Evolutionary conservation across 2,329 filamentous ascomycete species (phyloP).

Genomic region (Fusarium irregulare): DNA sequence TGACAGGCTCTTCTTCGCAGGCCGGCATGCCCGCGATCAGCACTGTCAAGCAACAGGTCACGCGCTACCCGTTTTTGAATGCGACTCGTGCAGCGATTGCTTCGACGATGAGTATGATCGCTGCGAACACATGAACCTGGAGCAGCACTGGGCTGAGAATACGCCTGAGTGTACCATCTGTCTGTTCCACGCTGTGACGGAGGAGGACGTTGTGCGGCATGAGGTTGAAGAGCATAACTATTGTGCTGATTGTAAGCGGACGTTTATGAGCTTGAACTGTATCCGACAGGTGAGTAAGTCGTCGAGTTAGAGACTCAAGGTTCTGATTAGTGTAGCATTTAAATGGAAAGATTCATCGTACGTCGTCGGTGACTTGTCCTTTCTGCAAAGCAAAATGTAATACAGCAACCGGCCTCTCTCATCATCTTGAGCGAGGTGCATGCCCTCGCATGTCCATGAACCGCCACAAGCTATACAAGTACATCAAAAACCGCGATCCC

Average conservation of each 20-base stretch:
- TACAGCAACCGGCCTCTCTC: slow-evolving; percentile 64
- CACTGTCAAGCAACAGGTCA: slow-evolving; percentile 48
- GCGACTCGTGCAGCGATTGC: slow-evolving; percentile 43
- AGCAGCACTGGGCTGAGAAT: slow-evolving; percentile 43
- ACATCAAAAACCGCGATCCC: slow-evolving; percentile 60
- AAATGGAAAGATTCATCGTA: slow-evolving; percentile 60
- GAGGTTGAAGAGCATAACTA: slow-evolving; percentile 48
- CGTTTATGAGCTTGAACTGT: slow-evolving; percentile 47
- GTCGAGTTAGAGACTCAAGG: accelerated
- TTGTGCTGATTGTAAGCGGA: slow-evolving; percentile 50
- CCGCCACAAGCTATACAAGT: slow-evolving; percentile 60
- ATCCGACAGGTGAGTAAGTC: slow-evolving; percentile 16
- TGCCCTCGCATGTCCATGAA: slow-evolving; percentile 62
- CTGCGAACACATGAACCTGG: slow-evolving; percentile 47
- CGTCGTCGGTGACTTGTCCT: slow-evolving; percentile 55
- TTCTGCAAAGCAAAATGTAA: slow-evolving; percentile 62
- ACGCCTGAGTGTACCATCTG: slow-evolving; percentile 46
- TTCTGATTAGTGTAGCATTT: slow-evolving; percentile 59
- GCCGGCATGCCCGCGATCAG: slow-evolving; percentile 42
- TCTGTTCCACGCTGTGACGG: slow-evolving; percentile 7
- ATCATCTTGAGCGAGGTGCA: slow-evolving; percentile 67
- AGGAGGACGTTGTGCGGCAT: slow-evolving; percentile 38
- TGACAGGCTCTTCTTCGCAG: slow-evolving; percentile 38
- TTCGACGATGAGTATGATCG: slow-evolving; percentile 41
- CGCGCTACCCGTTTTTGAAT: slow-evolving; percentile 42